Conservation (phyloP, 345 rosid genomes). For the Rhodamnia argentea region DNA sequence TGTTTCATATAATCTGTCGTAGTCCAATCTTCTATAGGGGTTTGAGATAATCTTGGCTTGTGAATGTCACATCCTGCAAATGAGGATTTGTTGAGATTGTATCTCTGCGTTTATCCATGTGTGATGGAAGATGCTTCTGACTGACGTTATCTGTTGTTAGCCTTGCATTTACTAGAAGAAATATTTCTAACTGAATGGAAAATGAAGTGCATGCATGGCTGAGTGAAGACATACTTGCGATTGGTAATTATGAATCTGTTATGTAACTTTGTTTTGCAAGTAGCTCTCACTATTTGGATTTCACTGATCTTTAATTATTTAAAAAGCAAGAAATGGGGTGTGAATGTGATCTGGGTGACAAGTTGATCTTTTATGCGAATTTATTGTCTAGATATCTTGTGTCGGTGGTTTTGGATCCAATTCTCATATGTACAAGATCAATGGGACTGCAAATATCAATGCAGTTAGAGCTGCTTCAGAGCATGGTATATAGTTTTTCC, state of each 20-base stretch:
- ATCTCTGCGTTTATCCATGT: not conserved
- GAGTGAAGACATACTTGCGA: not conserved
- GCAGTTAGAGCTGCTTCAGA: conserved; percentile 91
- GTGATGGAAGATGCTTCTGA: not conserved
- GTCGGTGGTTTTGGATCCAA: conserved; percentile 96
- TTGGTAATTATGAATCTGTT: too few relatives aligned
- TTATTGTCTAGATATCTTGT: conserved; percentile 63
- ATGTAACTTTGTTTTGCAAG: too few relatives aligned
- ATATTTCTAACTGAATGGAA: not conserved
- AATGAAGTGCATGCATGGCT: not conserved
- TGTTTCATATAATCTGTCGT: not conserved
- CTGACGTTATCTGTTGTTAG: not conserved
- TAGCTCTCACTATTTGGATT: too few relatives aligned
- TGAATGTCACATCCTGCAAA: not conserved
- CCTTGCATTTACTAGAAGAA: not conserved
- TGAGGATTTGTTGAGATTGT: not conserved
- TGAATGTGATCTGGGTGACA: not conserved
- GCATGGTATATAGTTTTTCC: conserved; percentile 31
- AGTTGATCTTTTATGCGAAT: conserved; percentile 1
- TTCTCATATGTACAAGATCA: conserved; percentile 88
- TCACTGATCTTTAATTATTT: too few relatives aligned
- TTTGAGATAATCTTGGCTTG: not conserved
- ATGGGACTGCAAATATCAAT: conserved; percentile 91
- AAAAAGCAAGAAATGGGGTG: not conserved
- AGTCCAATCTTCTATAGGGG: not conserved